A percentile compares a stretch with the other conserved stretches of the same genome.
phyloP scores from a whole-genome alignment of 805 yeast species.

The Wilhelminamyces savonicus region DNA sequence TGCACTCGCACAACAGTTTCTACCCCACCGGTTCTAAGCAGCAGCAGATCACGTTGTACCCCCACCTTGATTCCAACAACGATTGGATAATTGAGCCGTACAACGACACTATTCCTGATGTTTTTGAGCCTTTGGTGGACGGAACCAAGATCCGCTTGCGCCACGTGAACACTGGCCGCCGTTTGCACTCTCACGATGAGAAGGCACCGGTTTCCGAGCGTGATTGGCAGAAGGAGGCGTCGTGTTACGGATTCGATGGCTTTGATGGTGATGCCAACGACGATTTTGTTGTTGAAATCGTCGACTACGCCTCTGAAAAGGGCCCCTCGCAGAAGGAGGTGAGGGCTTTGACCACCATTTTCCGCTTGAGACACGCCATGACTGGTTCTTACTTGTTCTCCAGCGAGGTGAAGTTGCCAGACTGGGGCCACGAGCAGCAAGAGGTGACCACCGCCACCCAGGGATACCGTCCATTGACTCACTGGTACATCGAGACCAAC shows the following conservation, averaged over 20 bases:
- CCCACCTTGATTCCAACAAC: constrained; percentile 71
- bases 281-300: constrained; percentile 73
- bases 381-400: constrained; percentile 73
- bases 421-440: constrained; percentile 80
- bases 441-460: constrained; percentile 77
- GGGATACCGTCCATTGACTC: constrained; percentile 53
- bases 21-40: constrained; percentile 79
- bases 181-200: constrained; percentile 80
- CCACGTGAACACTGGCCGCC: constrained; percentile 52
- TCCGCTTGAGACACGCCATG: constrained; percentile 75
- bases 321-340: constrained; percentile 51
- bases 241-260: constrained; percentile 71
- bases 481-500: constrained; percentile 75
- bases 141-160: constrained; percentile 66
- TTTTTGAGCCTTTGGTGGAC: constrained; percentile 57
- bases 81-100: constrained; percentile 66
- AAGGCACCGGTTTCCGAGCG: constrained; percentile 69
- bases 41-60: constrained; percentile 77
- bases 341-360: constrained; percentile 62
- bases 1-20: constrained; percentile 70
- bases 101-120: constrained; percentile 48
- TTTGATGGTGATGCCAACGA: constrained; percentile 82
- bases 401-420: constrained; percentile 68
- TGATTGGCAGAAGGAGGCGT: constrained; percentile 83
- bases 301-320: constrained; percentile 41